Percentiles rank a stretch among this genome's conserved stretches.
Conservation (phyloP, 1,284 basidiomycete genomes). For the Cryptococcus sp. region DNA sequence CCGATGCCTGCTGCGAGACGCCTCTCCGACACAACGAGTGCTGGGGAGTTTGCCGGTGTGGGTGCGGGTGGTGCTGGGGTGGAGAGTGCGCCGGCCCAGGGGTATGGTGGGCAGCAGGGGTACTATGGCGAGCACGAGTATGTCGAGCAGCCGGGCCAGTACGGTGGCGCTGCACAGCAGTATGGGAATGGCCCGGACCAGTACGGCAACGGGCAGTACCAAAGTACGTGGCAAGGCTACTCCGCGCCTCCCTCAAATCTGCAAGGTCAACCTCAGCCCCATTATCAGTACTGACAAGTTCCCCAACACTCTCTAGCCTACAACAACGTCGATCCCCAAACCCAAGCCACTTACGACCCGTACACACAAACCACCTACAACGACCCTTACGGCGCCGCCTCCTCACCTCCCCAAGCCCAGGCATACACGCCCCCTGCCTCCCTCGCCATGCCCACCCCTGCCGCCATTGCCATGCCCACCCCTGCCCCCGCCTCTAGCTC, state of each 20-base stretch:
- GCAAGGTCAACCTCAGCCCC: neutral
- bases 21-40: slow-evolving; percentile 15
- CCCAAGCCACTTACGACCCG: slow-evolving; percentile 18
- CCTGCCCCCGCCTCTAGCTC: slow-evolving; percentile 13
- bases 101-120: slow-evolving; percentile 11
- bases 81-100: slow-evolving; percentile 18
- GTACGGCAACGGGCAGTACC: neutral
- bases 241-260: neutral
- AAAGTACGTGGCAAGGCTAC: neutral
- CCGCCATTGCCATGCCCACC: slow-evolving; percentile 16
- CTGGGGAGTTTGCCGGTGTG: slow-evolving; percentile 38
- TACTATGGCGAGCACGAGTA: slow-evolving; percentile 16
- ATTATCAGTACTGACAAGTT: neutral
- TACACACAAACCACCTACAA: slow-evolving; percentile 16
- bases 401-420: slow-evolving; percentile 5
- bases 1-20: slow-evolving; percentile 21
- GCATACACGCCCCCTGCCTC: slow-evolving; percentile 5
- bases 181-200: slow-evolving; percentile 13
- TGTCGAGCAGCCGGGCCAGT: neutral
- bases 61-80: slow-evolving; percentile 35
- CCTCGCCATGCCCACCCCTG: slow-evolving; percentile 4
- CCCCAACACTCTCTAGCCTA: slow-evolving; percentile 5
- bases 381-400: slow-evolving; percentile 14
- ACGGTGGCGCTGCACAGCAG: slow-evolving; percentile 10
- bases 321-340: slow-evolving; percentile 11